Conservation (phyloP, 208 protist species). For the Leishmania martiniquensis region DNA sequence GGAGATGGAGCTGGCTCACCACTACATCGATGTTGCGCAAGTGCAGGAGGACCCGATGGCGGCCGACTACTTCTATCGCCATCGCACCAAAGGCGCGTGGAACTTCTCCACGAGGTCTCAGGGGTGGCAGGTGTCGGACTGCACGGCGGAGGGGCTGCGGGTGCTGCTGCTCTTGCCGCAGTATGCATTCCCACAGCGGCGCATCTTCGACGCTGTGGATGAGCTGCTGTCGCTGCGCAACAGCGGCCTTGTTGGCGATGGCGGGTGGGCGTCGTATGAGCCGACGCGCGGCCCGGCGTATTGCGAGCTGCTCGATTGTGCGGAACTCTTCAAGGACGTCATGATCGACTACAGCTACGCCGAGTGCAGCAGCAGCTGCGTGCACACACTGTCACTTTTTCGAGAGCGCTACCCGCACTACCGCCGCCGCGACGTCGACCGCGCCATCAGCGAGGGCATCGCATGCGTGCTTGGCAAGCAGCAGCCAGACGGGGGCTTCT, state of each 20-base stretch:
- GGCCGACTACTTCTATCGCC: conserved; percentile 90
- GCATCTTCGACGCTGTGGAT: conserved; percentile 92
- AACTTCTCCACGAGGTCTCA: conserved; percentile 97
- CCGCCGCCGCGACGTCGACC: conserved; percentile 86
- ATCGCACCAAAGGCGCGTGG: conserved; percentile 96
- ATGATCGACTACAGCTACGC: conserved; percentile 98
- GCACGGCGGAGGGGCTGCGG: conserved; percentile 97
- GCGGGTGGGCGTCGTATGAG: conserved; percentile 97
- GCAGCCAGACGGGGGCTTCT: conserved; percentile 92
- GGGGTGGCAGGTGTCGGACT: conserved; percentile 97
- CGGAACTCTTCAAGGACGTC: conserved; percentile 97
- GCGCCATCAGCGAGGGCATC: conserved; percentile 87
- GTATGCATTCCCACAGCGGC: conserved; percentile 46
- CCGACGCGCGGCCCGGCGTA: conserved; percentile 83
- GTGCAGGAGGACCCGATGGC: conserved; percentile 91
- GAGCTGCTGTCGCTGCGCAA: conserved; percentile 97
- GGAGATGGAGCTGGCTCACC: conserved; percentile 84
- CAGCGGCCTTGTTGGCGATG: conserved; percentile 60
- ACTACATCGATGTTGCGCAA: conserved; percentile 94
- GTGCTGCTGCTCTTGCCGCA: conserved; percentile 74
- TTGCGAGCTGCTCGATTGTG: conserved; percentile 95
- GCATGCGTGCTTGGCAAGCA: conserved; percentile 91
- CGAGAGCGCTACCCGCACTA: conserved; percentile 90
- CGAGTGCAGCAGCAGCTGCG: conserved; percentile 96
- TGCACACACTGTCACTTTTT: conserved; percentile 94